These are phyloP conservation scores for Isatis tinctoria DNA, from an alignment of 345 rosid genomes.

Conservation along the genomic window DNA sequence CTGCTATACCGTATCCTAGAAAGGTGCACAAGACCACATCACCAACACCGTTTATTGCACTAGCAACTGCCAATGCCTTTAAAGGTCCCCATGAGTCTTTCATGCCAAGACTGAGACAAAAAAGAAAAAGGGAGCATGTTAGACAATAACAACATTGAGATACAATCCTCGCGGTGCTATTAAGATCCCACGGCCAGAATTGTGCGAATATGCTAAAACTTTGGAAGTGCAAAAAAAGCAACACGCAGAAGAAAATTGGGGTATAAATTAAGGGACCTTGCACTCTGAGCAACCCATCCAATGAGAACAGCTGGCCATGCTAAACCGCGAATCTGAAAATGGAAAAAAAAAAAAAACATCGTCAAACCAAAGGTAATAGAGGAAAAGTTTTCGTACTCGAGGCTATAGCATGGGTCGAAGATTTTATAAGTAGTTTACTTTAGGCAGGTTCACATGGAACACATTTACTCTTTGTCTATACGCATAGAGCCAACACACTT, in stretches of 20 bases:
- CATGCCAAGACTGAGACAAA: conserved; percentile 77
- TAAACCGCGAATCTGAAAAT: conserved; percentile 69
- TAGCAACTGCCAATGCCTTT: conserved; percentile 78
- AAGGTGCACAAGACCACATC: conserved; percentile 69
- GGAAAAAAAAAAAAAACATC: background rate
- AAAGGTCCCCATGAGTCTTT: conserved; percentile 98
- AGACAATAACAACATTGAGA: conserved; percentile 5
- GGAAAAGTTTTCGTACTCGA: background rate
- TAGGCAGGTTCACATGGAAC: background rate
- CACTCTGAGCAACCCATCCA: conserved; percentile 96
- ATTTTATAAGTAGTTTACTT: background rate
- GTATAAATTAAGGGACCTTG: conserved; percentile 58
- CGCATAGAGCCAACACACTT: background rate
- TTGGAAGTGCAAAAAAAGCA: background rate
- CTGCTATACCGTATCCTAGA: conserved; percentile 81
- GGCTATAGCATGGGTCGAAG: background rate
- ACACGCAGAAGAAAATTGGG: background rate
- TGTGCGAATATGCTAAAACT: background rate
- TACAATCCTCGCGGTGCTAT: background rate
- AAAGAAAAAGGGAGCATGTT: background rate
- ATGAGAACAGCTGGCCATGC: conserved; percentile 93
- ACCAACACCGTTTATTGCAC: conserved; percentile 69
- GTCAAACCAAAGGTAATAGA: background rate
- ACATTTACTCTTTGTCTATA: background rate
- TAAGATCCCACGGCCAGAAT: background rate